Conservation (phyloP, 106 monocot species). For the Dioscorea dumetorum region DNA sequence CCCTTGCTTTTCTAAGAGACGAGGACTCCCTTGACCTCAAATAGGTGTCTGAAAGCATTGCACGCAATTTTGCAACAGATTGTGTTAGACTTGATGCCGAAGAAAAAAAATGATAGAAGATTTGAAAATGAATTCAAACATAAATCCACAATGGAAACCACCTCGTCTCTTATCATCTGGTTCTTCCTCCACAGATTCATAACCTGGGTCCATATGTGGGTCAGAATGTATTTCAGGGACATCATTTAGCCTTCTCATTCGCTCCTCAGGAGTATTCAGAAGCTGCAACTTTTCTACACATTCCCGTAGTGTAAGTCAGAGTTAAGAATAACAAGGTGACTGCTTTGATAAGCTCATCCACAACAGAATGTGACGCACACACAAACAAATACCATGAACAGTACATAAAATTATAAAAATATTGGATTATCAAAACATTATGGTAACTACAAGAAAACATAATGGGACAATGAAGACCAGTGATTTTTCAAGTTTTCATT, state of each 20-base stretch:
- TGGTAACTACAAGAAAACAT: too few relatives aligned
- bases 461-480: too few relatives aligned
- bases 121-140: too few relatives aligned
- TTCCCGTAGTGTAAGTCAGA: slow-evolving; percentile 52
- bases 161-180: slow-evolving; percentile 34
- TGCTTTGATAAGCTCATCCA: too few relatives aligned
- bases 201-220: slow-evolving; percentile 66
- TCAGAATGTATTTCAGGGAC: slow-evolving; percentile 60
- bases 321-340: slow-evolving; percentile 23
- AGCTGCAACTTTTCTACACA: slow-evolving; percentile 72
- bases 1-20: slow-evolving; percentile 31
- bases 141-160: slow-evolving; percentile 4
- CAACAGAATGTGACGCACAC: too few relatives aligned
- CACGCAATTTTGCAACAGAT: too few relatives aligned
- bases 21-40: slow-evolving; percentile 15
- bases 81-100: too few relatives aligned
- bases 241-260: slow-evolving; percentile 44
- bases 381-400: too few relatives aligned
- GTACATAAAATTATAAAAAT: too few relatives aligned
- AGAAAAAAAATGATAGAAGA: too few relatives aligned
- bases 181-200: slow-evolving; percentile 47
- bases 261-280: slow-evolving; percentile 54
- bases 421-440: too few relatives aligned
- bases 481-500: too few relatives aligned
- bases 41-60: slow-evolving; percentile 6